Conservation (phyloP, 345 rosid genomes). For the Syzygium aromaticum region DNA sequence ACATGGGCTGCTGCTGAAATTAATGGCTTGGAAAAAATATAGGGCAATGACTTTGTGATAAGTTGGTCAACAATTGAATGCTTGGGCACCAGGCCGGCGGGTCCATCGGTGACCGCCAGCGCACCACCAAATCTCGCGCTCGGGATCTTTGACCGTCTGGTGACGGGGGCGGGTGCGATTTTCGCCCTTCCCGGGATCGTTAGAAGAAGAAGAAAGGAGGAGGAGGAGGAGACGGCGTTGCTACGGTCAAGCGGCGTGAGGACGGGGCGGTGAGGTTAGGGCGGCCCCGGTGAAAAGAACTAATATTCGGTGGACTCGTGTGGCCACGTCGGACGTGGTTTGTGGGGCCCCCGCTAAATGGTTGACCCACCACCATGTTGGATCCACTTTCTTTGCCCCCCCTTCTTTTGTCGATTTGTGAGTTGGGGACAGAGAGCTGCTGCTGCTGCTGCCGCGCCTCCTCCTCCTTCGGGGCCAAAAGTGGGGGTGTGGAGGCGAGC, state of each 20-base stretch:
- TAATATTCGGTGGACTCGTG: slow-evolving; percentile 5
- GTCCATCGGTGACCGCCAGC: neutral
- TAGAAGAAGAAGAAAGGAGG: too few relatives aligned
- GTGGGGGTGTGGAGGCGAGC: too few relatives aligned
- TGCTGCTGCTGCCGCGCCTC: too few relatives aligned
- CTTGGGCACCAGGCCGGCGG: neutral
- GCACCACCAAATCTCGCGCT: neutral
- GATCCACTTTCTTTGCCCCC: neutral
- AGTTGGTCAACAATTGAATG: neutral
- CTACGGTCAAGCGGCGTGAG: neutral
- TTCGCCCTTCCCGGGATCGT: rapidly evolving
- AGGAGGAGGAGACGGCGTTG: too few relatives aligned
- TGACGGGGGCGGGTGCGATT: neutral
- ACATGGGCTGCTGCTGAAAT: too few relatives aligned
- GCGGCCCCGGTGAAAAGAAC: neutral
- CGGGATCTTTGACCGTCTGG: neutral
- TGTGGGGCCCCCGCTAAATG: slow-evolving; percentile 11
- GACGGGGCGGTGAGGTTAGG: neutral
- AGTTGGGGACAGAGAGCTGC: too few relatives aligned
- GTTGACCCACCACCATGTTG: slow-evolving; percentile 41
- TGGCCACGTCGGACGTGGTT: slow-evolving; percentile 37
- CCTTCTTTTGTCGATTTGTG: too few relatives aligned
- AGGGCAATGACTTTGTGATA: neutral
- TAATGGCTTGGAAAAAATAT: too few relatives aligned
- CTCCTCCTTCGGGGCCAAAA: too few relatives aligned